Evolutionary conservation across 192 early-diverging fungal genomes (phyloP).

Genomic region (Coemansia sp.): DNA sequence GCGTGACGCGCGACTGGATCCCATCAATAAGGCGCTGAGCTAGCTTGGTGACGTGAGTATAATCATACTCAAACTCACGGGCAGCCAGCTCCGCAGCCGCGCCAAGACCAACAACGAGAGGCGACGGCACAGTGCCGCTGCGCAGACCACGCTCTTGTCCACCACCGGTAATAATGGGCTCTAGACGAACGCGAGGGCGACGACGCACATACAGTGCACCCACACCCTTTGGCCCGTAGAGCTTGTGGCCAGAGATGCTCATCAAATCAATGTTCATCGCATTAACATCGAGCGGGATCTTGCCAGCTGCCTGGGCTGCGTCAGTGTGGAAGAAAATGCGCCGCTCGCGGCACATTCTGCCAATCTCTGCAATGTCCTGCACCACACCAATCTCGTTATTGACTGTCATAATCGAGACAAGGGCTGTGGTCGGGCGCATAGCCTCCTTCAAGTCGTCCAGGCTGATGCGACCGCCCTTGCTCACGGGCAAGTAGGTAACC

Average conservation of each 20-base stretch:
- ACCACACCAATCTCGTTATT: conserved; percentile 99
- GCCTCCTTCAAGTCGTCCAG: conserved; percentile 78
- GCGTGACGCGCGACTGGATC: conserved; percentile 73
- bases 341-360: conserved; percentile 78
- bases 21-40: conserved; percentile 81
- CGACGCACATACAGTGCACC: conserved; percentile 93
- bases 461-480: conserved; percentile 81
- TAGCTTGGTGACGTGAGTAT: conserved; percentile 68
- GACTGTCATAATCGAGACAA: conserved; percentile 96
- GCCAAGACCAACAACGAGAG: conserved; percentile 88
- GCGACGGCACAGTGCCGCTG: conserved; percentile 92
- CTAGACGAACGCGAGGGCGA: conserved; percentile 89
- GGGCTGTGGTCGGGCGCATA: conserved; percentile 85
- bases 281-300: conserved; percentile 92
- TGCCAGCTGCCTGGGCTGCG: conserved; percentile 95
- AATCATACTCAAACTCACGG: conserved; percentile 87
- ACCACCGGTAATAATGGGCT: conserved; percentile 89
- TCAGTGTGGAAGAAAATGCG: conserved; percentile 98
- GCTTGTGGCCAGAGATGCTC: conserved; percentile 96
- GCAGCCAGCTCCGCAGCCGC: conserved; percentile 79
- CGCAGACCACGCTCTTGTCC: conserved; percentile 95
- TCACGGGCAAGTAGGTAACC: conserved; percentile 92
- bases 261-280: conserved; percentile 93
- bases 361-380: conserved; percentile 92
- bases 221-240: conserved; percentile 98